Evolutionary conservation across 2,329 filamentous ascomycete species (phyloP).

Genomic region (Rutstroemia sp.): DNA sequence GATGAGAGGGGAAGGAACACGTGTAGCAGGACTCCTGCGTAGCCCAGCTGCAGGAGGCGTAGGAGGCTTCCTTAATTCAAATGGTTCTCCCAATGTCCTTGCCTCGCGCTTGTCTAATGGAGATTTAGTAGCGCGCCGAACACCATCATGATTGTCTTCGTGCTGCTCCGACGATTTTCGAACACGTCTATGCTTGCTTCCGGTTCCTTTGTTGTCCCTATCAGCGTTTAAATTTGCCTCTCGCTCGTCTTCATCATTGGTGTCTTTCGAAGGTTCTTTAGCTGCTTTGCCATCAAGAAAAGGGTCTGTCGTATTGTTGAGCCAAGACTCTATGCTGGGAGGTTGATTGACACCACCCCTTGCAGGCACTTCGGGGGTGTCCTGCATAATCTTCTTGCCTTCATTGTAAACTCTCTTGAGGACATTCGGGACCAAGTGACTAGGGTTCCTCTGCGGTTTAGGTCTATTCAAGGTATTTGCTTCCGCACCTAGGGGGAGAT

Average conservation of each 20-base stretch:
- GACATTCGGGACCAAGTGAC: slow-evolving; percentile 56
- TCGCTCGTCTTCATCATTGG: slow-evolving; percentile 23
- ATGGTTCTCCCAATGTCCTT: slow-evolving; percentile 1
- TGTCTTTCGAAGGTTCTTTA: slow-evolving; percentile 23
- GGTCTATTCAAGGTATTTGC: slow-evolving; percentile 40
- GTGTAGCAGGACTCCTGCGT: slow-evolving; percentile 49
- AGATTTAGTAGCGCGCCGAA: neutral
- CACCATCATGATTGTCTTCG: neutral
- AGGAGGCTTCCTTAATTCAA: slow-evolving; percentile 10
- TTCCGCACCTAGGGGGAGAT: slow-evolving; percentile 44
- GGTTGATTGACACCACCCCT: slow-evolving; percentile 48
- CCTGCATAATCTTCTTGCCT: slow-evolving; percentile 57
- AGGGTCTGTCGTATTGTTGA: slow-evolving; percentile 55
- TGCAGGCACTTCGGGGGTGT: slow-evolving; percentile 35
- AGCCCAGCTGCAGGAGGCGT: slow-evolving; percentile 33
- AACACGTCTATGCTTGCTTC: slow-evolving; percentile 11
- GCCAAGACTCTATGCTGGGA: slow-evolving; percentile 58
- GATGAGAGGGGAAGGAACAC: slow-evolving; percentile 38
- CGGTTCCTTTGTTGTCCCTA: neutral
- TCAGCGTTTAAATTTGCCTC: slow-evolving; percentile 13
- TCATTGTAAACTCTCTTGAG: slow-evolving; percentile 58
- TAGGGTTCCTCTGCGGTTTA: slow-evolving; percentile 44
- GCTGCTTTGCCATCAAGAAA: slow-evolving; percentile 41
- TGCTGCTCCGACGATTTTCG: slow-evolving; percentile 19
- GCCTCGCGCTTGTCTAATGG: neutral